Conservation (phyloP, 106 monocot genomes). For the Allium fistulosum region DNA sequence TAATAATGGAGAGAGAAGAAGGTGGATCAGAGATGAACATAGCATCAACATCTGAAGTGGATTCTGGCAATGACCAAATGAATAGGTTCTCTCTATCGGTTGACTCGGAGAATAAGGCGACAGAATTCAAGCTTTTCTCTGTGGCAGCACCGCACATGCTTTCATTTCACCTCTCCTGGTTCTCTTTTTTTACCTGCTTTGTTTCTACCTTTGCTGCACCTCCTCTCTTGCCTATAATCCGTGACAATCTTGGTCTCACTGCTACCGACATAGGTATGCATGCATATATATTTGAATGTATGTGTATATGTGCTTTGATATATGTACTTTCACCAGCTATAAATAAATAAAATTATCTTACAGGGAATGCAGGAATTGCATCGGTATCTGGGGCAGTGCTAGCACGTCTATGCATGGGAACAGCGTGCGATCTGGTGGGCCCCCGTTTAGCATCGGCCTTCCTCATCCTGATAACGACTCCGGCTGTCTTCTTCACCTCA, state of each 20-base stretch:
- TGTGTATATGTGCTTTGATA: neutral
- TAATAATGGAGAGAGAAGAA: too few species aligned
- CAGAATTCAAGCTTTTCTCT: slow-evolving; percentile 29
- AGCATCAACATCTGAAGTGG: too few species aligned
- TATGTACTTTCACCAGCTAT: slow-evolving; percentile 34
- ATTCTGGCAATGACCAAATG: too few species aligned
- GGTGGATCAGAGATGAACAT: too few species aligned
- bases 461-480: slow-evolving; percentile 20
- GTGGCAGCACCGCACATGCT: slow-evolving; percentile 68
- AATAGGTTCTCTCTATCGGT: slow-evolving; percentile 20
- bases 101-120: slow-evolving; percentile 32
- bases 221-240: slow-evolving; percentile 67
- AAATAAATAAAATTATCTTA: slow-evolving; percentile 53
- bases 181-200: slow-evolving; percentile 55
- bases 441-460: neutral
- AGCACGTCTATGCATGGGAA: too few species aligned
- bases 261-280: slow-evolving; percentile 35
- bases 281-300: slow-evolving; percentile 37
- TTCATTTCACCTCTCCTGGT: slow-evolving; percentile 56
- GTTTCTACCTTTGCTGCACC: neutral
- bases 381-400: too few species aligned
- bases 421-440: too few species aligned
- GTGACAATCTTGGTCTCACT: slow-evolving; percentile 73
- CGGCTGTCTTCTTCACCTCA: slow-evolving; percentile 26
- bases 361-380: slow-evolving; percentile 15